These are phyloP conservation scores for Solanum paucissectum DNA, from an alignment of 257 asterid species.

Conservation along the genomic window DNA sequence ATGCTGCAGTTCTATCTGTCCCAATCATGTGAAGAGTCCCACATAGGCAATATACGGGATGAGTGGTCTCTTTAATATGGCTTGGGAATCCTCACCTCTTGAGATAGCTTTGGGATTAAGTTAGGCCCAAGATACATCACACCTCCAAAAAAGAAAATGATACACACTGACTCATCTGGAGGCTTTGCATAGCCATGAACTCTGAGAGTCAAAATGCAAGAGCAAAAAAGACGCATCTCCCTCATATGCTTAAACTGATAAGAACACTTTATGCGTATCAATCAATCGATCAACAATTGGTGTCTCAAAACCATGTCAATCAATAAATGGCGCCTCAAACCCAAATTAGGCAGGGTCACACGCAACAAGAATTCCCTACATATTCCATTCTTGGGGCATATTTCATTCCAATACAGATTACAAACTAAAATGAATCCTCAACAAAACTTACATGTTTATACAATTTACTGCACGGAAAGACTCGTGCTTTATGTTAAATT, in stretches of 20 bases:
- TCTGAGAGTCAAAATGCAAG: background rate
- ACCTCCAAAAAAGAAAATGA: background rate
- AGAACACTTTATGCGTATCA: background rate
- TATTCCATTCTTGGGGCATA: background rate
- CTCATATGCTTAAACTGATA: background rate
- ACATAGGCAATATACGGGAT: background rate
- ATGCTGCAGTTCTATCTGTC: background rate
- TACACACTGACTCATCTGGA: background rate
- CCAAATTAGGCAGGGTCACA: background rate
- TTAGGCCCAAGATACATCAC: background rate
- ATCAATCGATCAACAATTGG: background rate
- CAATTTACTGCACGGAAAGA: background rate
- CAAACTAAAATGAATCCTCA: background rate
- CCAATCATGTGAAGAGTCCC: background rate
- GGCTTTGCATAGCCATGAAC: background rate
- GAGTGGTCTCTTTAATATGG: background rate
- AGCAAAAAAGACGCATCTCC: background rate
- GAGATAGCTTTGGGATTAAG: background rate
- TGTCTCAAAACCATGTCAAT: background rate
- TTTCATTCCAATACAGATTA: background rate
- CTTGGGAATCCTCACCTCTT: background rate
- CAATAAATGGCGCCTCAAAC: background rate
- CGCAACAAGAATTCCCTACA: background rate
- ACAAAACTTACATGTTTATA: background rate
- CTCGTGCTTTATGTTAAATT: background rate